These are phyloP conservation scores for Boletus pseudo-olivaceus DNA, from an alignment of 768 basidiomycete genomes.

Conservation along the genomic window DNA sequence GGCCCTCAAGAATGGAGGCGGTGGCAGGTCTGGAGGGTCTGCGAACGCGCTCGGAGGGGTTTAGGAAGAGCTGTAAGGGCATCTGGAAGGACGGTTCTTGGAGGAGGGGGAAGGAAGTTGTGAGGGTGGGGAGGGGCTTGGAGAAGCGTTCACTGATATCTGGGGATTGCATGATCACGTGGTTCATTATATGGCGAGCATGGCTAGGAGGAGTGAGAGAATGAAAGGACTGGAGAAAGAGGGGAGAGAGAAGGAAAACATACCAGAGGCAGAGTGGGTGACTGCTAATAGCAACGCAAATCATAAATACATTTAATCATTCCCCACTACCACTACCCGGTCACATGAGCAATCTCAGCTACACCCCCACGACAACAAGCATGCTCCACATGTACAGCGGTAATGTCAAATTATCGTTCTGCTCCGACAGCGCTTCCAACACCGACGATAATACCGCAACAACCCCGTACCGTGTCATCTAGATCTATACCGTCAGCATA, in stretches of 20 bases:
- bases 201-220: not conserved
- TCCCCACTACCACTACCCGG: conserved; percentile 22
- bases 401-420: conserved; percentile 96
- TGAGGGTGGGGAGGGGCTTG: conserved; percentile 18
- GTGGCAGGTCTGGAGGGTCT: conserved; percentile 39
- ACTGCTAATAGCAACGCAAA: not conserved
- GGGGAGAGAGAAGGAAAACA: not conserved
- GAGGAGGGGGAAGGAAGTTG: conserved; percentile 22
- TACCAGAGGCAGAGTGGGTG: not conserved
- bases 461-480: conserved; percentile 66
- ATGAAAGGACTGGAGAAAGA: not conserved
- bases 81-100: conserved; percentile 28
- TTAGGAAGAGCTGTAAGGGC: conserved; percentile 33
- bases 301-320: not conserved
- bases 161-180: conserved; percentile 30
- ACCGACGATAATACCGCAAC: conserved; percentile 64
- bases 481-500: conserved; percentile 23
- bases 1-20: conserved; percentile 43
- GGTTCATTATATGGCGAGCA: not conserved
- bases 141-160: conserved; percentile 21
- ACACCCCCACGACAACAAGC: conserved; percentile 54
- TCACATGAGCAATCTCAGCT: conserved; percentile 22
- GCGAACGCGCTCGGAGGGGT: conserved; percentile 24
- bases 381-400: conserved; percentile 97
- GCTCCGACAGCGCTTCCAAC: conserved; percentile 88